These are phyloP conservation scores for Auriscalpium orientale DNA, from an alignment of 768 basidiomycete genomes.

Conservation along the genomic window DNA sequence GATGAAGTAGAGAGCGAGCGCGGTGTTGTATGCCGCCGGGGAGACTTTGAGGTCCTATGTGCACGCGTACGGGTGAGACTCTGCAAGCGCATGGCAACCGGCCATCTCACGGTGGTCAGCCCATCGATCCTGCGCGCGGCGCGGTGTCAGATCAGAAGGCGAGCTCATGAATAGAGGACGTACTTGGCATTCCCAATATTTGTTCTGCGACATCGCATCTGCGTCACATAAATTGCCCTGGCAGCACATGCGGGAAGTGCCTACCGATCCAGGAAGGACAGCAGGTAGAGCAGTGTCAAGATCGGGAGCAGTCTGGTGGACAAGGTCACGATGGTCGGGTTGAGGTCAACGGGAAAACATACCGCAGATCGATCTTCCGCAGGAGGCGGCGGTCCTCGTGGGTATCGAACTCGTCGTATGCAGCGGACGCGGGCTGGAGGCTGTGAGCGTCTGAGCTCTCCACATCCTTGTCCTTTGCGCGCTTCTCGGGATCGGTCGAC, in stretches of 20 bases:
- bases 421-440: neutral
- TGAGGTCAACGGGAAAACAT: neutral
- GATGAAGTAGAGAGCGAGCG: constrained; percentile 52
- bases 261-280: constrained; percentile 35
- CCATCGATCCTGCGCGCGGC: constrained; percentile 39
- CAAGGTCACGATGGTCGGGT: neutral
- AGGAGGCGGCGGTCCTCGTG: constrained; percentile 4
- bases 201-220: constrained; percentile 13
- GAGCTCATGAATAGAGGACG: neutral
- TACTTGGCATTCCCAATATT: constrained; percentile 36
- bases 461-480: neutral
- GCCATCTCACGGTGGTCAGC: constrained; percentile 19
- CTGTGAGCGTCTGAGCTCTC: neutral
- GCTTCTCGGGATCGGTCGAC: neutral
- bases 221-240: too few species aligned
- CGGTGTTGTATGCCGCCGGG: constrained; percentile 46
- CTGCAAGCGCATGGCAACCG: too few species aligned
- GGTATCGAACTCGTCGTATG: neutral
- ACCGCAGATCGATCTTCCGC: constrained; percentile 11
- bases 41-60: constrained; percentile 44
- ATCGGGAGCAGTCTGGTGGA: constrained; percentile 30
- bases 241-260: neutral
- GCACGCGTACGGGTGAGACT: too few species aligned
- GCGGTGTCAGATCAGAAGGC: neutral
- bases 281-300: constrained; percentile 31